Evolutionary conservation across 1,284 basidiomycete species (phyloP), one percentile per base, ranked within the genome.

Genomic region (Tilletia caries): DNA sequence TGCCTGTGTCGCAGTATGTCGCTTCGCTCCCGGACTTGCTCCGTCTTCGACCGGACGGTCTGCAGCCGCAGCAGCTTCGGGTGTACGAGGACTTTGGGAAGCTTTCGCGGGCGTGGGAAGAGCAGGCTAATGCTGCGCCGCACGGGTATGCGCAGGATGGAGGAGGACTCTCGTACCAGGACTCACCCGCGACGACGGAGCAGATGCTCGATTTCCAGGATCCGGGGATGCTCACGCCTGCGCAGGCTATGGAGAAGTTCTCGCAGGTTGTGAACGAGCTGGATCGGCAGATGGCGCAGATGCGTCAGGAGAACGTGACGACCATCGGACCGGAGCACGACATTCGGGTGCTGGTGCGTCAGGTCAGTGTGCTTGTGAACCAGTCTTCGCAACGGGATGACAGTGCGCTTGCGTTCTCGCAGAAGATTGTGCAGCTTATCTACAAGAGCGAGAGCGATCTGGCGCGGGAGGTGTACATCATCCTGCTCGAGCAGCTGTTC

Each of bases 51-150:
- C 87, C 90, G 10, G 89, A 87, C 58, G 96, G 95, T 62, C 86
- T 98, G 3, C 90, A 92, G 72, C 86, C 88, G 23, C 88, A 89
- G 74, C 96, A 99, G 84, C 86, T 91, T 52, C 89, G 89, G 68
- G 94, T 98, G 3, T 99, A 99, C 84, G 94, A 98, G 77, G 95
- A 98, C 80, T 98, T 98, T 80, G 79, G 81, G 50, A 79, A 67
- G 74, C 54, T 68, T 67, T 77, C 75, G 23, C 69, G 78, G 67
- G 71, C 76, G 67, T 74, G 72, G 12, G 58, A 62, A n/a, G 58
- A 62, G 32, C 58, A 62, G 18, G 29, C 27, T 33, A 13, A 27
- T 37, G 33, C 32, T 18, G 29, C 32, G 27, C 29, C 52, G 13
- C 58, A 62, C 33, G 58, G 32, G 8, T 62, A 62, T 62, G 27